phyloP scores from a whole-genome alignment of 1,284 basidiomycete species.

The Boletus semigastroideus region DNA sequence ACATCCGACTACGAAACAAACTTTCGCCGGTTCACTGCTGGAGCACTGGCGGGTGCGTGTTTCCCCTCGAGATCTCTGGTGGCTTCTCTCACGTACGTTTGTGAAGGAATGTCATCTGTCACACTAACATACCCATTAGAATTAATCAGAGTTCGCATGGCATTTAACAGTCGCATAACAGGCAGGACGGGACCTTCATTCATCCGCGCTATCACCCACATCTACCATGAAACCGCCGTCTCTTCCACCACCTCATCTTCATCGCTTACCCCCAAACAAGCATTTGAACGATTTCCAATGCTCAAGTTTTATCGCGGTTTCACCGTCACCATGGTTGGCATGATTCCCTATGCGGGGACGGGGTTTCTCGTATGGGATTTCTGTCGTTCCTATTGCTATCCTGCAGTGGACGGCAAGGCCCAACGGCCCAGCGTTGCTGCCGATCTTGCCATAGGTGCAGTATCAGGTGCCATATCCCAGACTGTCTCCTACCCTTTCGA shows the following conservation, averaged over 20 bases:
- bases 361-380: constrained; percentile 93
- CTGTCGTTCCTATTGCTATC: constrained; percentile 67
- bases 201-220: constrained; percentile 56
- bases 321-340: constrained; percentile 85
- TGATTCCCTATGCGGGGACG: constrained; percentile 96
- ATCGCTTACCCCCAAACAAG: constrained; percentile 25
- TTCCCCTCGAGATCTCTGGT: not conserved
- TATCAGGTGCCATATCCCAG: constrained; percentile 89
- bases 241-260: constrained; percentile 28
- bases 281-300: constrained; percentile 62
- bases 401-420: constrained; percentile 38
- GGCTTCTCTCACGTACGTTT: not conserved
- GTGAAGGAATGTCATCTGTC: constrained; percentile 83
- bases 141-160: constrained; percentile 92
- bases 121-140: constrained; percentile 95
- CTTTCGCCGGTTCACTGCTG: constrained; percentile 81
- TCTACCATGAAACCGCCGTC: constrained; percentile 69
- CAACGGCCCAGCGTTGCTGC: constrained; percentile 47
- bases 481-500: constrained; percentile 97
- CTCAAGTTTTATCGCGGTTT: constrained; percentile 97
- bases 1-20: constrained; percentile 80
- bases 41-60: constrained; percentile 76
- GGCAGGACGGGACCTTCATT: constrained; percentile 52
- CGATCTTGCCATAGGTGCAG: constrained; percentile 81
- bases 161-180: constrained; percentile 72